A percentile compares a stretch with the other conserved stretches of the same genome.
Evolutionary conservation across 192 early-diverging fungal genomes (phyloP).

Genomic region (Linnemannia hyalina): DNA sequence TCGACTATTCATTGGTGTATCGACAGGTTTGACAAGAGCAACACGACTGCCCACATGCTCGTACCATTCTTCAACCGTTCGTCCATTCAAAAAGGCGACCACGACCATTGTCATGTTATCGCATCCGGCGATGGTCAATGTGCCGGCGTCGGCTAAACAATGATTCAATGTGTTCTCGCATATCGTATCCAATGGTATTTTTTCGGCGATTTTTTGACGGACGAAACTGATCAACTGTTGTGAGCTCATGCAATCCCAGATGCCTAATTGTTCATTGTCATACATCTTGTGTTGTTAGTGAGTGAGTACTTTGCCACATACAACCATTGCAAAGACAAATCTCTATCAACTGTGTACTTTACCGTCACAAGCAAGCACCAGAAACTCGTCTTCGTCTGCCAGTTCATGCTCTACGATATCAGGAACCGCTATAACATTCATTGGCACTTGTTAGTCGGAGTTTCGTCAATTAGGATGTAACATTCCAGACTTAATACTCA

Average conservation of each 20-base stretch:
- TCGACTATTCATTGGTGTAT: background rate
- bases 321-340: background rate
- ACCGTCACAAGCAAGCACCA: slow-evolving; percentile 98
- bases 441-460: background rate
- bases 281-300: background rate
- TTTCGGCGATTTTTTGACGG: slow-evolving; percentile 73
- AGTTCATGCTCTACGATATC: slow-evolving; percentile 77
- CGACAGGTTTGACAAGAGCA: background rate
- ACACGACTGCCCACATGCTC: slow-evolving; percentile 55
- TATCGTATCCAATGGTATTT: slow-evolving; percentile 71
- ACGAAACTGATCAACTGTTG: slow-evolving; percentile 92
- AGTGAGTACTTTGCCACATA: background rate
- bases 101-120: slow-evolving; percentile 99
- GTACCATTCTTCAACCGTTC: slow-evolving; percentile 84
- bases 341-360: background rate
- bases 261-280: slow-evolving; percentile 69
- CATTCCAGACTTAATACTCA: background rate
- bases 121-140: slow-evolving; percentile 92
- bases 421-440: slow-evolving; percentile 72
- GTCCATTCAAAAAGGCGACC: slow-evolving; percentile 86
- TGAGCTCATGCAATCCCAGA: slow-evolving; percentile 97
- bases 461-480: background rate
- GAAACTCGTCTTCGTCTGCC: slow-evolving; percentile 86
- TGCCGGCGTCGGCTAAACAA: slow-evolving; percentile 90
- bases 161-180: slow-evolving; percentile 93